These are phyloP conservation scores for Kodamaea nitidulidarum DNA, from an alignment of 805 yeast species.

Conservation along the genomic window DNA sequence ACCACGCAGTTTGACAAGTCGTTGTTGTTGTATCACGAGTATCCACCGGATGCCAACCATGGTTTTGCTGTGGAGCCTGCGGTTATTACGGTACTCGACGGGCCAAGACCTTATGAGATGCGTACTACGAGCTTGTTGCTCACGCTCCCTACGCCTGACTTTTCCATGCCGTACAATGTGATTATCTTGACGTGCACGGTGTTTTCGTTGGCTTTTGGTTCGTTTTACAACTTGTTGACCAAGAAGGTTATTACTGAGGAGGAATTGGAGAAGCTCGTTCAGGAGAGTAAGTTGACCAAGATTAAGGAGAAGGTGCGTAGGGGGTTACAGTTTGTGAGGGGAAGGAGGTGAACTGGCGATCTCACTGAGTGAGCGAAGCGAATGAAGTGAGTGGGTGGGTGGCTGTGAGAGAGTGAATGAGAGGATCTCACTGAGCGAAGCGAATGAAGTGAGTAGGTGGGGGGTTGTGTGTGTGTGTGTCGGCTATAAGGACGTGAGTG, in stretches of 20 bases:
- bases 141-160: constrained; percentile 93
- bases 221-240: constrained; percentile 71
- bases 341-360: too few species aligned
- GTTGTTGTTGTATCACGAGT: constrained; percentile 77
- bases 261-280: constrained; percentile 45
- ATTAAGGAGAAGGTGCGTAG: not conserved
- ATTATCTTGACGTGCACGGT: constrained; percentile 90
- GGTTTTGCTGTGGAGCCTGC: constrained; percentile 96
- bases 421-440: too few species aligned
- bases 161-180: constrained; percentile 97
- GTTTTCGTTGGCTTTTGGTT: constrained; percentile 88
- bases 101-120: constrained; percentile 41
- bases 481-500: too few species aligned
- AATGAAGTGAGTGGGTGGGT: too few species aligned
- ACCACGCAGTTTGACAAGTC: constrained; percentile 86
- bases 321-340: too few species aligned
- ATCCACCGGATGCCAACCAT: constrained; percentile 99
- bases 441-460: too few species aligned
- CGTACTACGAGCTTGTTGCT: constrained; percentile 86
- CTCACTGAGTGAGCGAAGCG: too few species aligned
- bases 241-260: constrained; percentile 74
- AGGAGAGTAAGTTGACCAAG: constrained; percentile 10
- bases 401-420: too few species aligned
- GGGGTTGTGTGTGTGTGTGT: too few species aligned
- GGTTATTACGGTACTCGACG: constrained; percentile 53